These are phyloP conservation scores for Dittrichia graveolens DNA, from an alignment of 129 eudicot species.

Conservation along the genomic window DNA sequence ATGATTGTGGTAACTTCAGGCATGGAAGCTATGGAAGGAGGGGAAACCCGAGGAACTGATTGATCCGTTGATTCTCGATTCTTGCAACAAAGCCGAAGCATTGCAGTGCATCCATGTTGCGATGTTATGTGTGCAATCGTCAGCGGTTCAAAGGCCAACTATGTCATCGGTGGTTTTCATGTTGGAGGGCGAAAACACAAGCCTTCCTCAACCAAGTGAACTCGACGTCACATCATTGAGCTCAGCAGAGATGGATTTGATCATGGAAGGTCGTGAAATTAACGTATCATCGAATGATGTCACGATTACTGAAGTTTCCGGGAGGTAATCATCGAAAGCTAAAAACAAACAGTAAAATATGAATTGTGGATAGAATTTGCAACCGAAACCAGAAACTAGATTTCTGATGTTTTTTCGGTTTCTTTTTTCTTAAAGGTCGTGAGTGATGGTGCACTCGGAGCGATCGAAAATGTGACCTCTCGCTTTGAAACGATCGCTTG, in stretches of 20 bases:
- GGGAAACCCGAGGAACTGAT: constrained; percentile 52
- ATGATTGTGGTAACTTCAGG: constrained; percentile 48
- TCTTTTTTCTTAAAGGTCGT: constrained; percentile 32
- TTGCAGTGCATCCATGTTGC: constrained; percentile 73
- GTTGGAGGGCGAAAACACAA: constrained; percentile 72
- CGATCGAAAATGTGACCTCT: constrained; percentile 9
- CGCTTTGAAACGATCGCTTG: background rate
- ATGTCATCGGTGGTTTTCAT: constrained; percentile 79
- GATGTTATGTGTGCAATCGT: constrained; percentile 74
- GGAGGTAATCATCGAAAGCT: constrained; percentile 29
- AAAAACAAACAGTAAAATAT: background rate
- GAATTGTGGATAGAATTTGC: constrained; percentile 24
- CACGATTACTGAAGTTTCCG: constrained; percentile 37
- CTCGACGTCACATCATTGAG: constrained; percentile 56
- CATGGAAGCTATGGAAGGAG: constrained; percentile 81
- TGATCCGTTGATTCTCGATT: constrained; percentile 47
- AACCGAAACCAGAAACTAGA: constrained; percentile 23
- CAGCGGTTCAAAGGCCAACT: constrained; percentile 67
- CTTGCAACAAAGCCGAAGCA: constrained; percentile 46
- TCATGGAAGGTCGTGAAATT: constrained; percentile 50
- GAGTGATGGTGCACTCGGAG: constrained; percentile 13
- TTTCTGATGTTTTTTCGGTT: constrained; percentile 29
- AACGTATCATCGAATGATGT: constrained; percentile 32
- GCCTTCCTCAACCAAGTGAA: constrained; percentile 65
- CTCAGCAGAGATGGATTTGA: constrained; percentile 46